Evolutionary conservation across 2,329 filamentous ascomycete genomes (phyloP).

Genomic region (Cyanodermella asteris): DNA sequence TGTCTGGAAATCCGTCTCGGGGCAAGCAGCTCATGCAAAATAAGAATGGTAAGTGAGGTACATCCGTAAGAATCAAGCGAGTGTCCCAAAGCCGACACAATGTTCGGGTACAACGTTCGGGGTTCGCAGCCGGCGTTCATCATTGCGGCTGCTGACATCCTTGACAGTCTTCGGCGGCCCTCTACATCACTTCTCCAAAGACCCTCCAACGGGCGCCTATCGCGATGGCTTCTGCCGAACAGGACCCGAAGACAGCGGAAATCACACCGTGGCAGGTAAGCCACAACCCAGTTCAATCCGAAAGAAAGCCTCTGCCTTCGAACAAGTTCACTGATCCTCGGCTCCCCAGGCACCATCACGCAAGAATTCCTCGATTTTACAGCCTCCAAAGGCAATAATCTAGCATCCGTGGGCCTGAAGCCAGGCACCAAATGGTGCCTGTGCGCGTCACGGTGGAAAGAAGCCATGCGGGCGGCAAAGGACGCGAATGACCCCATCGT

Average conservation of each 20-base stretch:
- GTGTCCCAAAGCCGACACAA: no score
- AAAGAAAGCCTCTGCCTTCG: no score
- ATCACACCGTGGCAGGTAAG: slow-evolving; percentile 36
- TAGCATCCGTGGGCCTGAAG: slow-evolving; percentile 31
- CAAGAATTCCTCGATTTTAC: slow-evolving; percentile 41
- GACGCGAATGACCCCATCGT: slow-evolving; percentile 16
- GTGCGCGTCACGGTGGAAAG: slow-evolving; percentile 36
- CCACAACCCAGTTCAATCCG: not conserved
- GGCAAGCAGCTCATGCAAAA: no score
- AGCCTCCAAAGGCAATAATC: slow-evolving; percentile 35
- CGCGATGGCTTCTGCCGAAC: slow-evolving; percentile 39
- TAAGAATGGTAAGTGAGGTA: no score
- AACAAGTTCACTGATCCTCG: no score
- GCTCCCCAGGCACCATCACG: slow-evolving; percentile 23
- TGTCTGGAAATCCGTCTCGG: no score
- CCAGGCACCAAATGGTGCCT: slow-evolving; percentile 42
- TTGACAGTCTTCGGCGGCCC: slow-evolving; percentile 43
- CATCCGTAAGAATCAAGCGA: no score
- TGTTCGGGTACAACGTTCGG: no score
- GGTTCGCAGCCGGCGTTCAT: no score
- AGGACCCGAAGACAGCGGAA: slow-evolving; percentile 31
- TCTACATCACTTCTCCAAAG: slow-evolving; percentile 33
- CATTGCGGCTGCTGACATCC: no score
- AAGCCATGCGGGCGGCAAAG: slow-evolving; percentile 33
- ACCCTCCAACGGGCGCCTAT: slow-evolving; percentile 38